Evolutionary conservation across 2,329 filamentous ascomycete genomes (phyloP).

Genomic region (Tetracladium maxilliforme): DNA sequence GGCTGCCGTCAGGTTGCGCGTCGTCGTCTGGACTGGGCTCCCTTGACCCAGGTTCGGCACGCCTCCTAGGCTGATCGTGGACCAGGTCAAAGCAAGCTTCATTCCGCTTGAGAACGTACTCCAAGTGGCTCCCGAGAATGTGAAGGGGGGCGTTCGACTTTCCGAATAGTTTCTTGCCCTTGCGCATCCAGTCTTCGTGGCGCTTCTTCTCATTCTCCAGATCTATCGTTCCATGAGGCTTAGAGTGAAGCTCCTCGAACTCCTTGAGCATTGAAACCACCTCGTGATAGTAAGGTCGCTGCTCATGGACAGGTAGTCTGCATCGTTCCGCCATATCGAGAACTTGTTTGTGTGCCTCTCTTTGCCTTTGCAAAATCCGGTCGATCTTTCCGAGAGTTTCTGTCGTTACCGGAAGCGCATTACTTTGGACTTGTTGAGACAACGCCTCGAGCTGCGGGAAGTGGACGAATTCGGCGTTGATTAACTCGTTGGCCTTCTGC

Average conservation of each 20-base stretch:
- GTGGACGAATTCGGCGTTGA: conserved; percentile 81
- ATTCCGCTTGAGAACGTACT: conserved; percentile 83
- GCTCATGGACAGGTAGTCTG: conserved; percentile 57
- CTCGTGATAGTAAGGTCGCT: conserved; percentile 76
- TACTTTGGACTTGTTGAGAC: conserved; percentile 60
- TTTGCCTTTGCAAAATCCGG: conserved; percentile 86
- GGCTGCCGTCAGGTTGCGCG: conserved; percentile 40
- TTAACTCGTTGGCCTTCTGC: conserved; percentile 79
- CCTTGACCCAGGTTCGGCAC: conserved; percentile 81
- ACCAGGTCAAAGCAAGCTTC: conserved; percentile 79
- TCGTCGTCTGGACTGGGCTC: conserved; percentile 52
- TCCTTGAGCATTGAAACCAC: conserved; percentile 83
- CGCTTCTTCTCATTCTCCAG: conserved; percentile 88
- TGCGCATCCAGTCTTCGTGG: conserved; percentile 98
- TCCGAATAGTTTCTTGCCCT: conserved; percentile 93
- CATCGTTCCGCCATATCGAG: conserved; percentile 67
- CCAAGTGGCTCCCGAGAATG: conserved; percentile 88
- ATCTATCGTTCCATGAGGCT: conserved; percentile 80
- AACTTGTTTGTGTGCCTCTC: conserved; percentile 84
- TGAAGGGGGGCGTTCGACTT: conserved; percentile 96
- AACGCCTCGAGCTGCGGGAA: conserved; percentile 90
- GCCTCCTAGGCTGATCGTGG: conserved; percentile 71
- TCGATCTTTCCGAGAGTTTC: conserved; percentile 76
- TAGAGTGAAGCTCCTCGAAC: conserved; percentile 79
- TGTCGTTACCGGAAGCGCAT: conserved; percentile 63